Conservation (phyloP, 2,329 filamentous ascomycete species). For the Septoria linicola region DNA sequence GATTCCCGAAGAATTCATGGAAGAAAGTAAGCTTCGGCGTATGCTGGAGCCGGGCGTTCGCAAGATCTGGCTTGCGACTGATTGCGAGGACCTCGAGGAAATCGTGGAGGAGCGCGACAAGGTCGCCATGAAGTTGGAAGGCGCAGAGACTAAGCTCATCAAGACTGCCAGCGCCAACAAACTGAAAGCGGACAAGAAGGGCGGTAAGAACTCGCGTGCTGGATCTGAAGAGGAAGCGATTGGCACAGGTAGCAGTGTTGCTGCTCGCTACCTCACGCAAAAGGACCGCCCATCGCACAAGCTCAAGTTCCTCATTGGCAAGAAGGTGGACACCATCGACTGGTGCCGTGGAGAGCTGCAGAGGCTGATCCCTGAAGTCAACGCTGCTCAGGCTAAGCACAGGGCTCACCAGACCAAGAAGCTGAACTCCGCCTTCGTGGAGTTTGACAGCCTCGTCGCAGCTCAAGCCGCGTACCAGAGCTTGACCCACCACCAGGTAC, state of each 20-base stretch:
- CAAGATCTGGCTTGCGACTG: slow-evolving; percentile 78
- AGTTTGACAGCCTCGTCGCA: slow-evolving; percentile 78
- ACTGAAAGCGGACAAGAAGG: slow-evolving; percentile 65
- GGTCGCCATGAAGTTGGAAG: slow-evolving; percentile 77
- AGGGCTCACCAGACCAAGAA: slow-evolving; percentile 61
- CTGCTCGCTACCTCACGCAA: slow-evolving; percentile 69
- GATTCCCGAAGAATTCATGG: slow-evolving; percentile 74
- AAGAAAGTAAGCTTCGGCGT: slow-evolving; percentile 71
- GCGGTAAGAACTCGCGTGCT: slow-evolving; percentile 55
- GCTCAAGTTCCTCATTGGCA: slow-evolving; percentile 69
- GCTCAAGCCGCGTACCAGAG: slow-evolving; percentile 87
- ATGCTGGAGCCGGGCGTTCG: slow-evolving; percentile 80
- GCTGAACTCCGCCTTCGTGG: slow-evolving; percentile 81
- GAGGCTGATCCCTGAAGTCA: slow-evolving; percentile 69
- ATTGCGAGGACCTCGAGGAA: slow-evolving; percentile 74
- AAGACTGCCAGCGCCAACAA: slow-evolving; percentile 72
- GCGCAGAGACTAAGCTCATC: slow-evolving; percentile 81
- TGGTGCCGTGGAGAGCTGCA: slow-evolving; percentile 80
- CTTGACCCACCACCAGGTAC: slow-evolving; percentile 78
- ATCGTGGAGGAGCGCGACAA: slow-evolving; percentile 79
- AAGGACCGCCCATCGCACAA: slow-evolving; percentile 77
- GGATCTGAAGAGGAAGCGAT: slow-evolving; percentile 48
- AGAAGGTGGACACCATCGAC: slow-evolving; percentile 92
- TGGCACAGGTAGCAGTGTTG: slow-evolving; percentile 67
- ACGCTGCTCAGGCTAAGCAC: slow-evolving; percentile 66